Percentiles rank a stretch among this genome's conserved stretches.
Conservation (phyloP, 2,329 filamentous ascomycete species). For the Boeremia lycopersici region DNA sequence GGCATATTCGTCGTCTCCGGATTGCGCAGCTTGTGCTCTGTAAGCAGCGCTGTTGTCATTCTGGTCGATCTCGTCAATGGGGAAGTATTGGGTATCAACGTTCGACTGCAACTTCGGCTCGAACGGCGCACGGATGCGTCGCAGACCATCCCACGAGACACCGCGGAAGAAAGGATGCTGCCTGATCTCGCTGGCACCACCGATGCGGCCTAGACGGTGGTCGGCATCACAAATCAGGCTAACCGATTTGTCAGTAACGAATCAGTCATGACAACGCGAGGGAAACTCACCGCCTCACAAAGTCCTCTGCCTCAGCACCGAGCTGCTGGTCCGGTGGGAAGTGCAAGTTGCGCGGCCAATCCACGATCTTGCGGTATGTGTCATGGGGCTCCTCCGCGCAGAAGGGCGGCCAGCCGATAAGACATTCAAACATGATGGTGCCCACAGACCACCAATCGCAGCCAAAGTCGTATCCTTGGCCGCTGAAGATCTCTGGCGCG, state of each 20-base stretch:
- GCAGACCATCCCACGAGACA: constrained; percentile 91
- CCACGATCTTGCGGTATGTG: constrained; percentile 98
- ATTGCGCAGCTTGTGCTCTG: constrained; percentile 79
- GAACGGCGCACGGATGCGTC: constrained; percentile 92
- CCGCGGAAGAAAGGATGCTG: constrained; percentile 94
- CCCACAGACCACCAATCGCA: constrained; percentile 99
- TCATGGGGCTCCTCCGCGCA: constrained; percentile 97
- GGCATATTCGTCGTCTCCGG: constrained; percentile 76
- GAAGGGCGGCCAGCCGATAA: constrained; percentile 98
- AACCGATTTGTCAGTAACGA: constrained; percentile 24
- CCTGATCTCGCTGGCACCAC: constrained; percentile 91
- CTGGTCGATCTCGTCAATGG: constrained; percentile 97
- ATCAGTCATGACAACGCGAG: constrained; percentile 13
- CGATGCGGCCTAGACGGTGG: constrained; percentile 81
- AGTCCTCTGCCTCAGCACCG: constrained; percentile 84
- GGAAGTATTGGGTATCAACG: constrained; percentile 98
- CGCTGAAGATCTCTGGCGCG: constrained; percentile 96
- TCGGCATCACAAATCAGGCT: constrained; percentile 95
- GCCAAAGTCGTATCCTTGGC: constrained; percentile 92
- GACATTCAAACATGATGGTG: constrained; percentile 99
- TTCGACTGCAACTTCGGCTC: constrained; percentile 92
- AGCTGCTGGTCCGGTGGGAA: constrained; percentile 95
- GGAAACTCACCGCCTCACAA: constrained; percentile 79
- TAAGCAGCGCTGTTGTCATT: constrained; percentile 89
- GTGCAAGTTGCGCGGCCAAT: constrained; percentile 94